These are phyloP conservation scores for Diutina mesorugosa DNA, from an alignment of 1,139 yeast genomes.

Conservation along the genomic window DNA sequence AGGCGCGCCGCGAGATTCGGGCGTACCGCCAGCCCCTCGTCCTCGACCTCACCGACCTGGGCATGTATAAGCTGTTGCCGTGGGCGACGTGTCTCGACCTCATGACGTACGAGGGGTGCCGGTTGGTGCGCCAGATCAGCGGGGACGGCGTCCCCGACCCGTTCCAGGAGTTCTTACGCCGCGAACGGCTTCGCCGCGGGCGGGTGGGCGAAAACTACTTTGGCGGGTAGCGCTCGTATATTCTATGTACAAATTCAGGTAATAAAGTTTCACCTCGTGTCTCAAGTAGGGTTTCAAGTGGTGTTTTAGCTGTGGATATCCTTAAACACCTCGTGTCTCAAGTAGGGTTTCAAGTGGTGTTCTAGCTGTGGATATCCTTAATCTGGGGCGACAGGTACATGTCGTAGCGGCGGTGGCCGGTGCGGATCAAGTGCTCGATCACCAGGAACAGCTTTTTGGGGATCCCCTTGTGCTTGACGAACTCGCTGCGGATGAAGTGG, in stretches of 20 bases:
- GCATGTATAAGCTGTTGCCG: slow-evolving; percentile 41
- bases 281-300: too few relatives aligned
- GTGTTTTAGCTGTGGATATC: too few relatives aligned
- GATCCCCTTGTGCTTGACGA: slow-evolving; percentile 42
- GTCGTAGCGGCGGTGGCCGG: slow-evolving; percentile 62
- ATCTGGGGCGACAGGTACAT: slow-evolving; percentile 58
- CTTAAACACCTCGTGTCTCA: too few relatives aligned
- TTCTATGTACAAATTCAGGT: neutral
- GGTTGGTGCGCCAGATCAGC: slow-evolving; percentile 19
- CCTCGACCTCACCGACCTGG: slow-evolving; percentile 40
- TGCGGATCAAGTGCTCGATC: slow-evolving; percentile 72
- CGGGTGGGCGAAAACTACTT: slow-evolving; percentile 33
- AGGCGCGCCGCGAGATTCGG: neutral
- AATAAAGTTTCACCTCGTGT: too few relatives aligned
- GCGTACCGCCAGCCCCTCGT: neutral
- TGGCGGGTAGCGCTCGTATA: neutral
- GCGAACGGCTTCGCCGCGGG: slow-evolving; percentile 29
- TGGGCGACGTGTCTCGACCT: slow-evolving; percentile 26
- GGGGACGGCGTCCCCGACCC: slow-evolving; percentile 18
- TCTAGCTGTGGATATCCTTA: slow-evolving; percentile 38
- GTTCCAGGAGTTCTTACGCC: slow-evolving; percentile 16
- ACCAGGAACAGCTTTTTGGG: slow-evolving; percentile 77
- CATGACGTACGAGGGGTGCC: slow-evolving; percentile 16
- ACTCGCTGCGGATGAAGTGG: slow-evolving; percentile 40
- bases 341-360: neutral